Base-by-base conservation (phyloP, 768 basidiomycete species). In the Crepidotus variabilis region DNA sequence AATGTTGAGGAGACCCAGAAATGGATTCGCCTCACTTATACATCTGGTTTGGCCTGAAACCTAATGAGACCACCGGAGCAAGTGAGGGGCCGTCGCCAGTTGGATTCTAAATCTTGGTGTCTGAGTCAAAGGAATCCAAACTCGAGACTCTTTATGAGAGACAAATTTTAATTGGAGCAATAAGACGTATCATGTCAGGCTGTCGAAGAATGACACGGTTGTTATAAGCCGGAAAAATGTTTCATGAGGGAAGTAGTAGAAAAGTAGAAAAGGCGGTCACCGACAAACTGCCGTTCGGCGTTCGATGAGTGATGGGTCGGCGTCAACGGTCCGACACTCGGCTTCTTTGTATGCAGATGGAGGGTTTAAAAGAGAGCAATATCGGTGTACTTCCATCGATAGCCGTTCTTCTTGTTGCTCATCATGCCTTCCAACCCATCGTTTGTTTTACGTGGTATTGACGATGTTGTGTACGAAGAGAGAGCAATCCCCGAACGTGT, bases 401-500 rank as follows among this genome's bases (percentile, higher is more conserved):
- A 43, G 13, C 22, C 24, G 33, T 57, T 58, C 56, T 43, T 36
- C 56, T 28, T 51, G 33, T 53, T 16, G 48, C 34, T n/a, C 32
- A 51, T 50, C 34, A 53, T 45, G 32, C 54, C 49, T 21, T 80
- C 87, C 71, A 93, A 92, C 67, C 84, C 77, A 48, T 91, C 90
- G 3, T 92, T 94, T 67, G 86, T 94, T 52, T 78, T 94, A 52
- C 80, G 81, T 36, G 82, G 77, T 54, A 75, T 92, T 60, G 77
- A 90, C 7, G 76, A 89, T 46, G 83, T 89, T 59, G 76, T 74
- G 47, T 93, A 82, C 63, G 91, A 93, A 62, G 75, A 86, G 51
- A 77, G 88, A 2, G 83, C 86, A n/a, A 79, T 94, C 59, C 92
- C 90, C 24, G 78, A 86, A 63, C 75, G 88, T 89, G 52, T 57